Evolutionary conservation across 83 land plant genomes (phyloP).

Genomic region (Larix sibirica): DNA sequence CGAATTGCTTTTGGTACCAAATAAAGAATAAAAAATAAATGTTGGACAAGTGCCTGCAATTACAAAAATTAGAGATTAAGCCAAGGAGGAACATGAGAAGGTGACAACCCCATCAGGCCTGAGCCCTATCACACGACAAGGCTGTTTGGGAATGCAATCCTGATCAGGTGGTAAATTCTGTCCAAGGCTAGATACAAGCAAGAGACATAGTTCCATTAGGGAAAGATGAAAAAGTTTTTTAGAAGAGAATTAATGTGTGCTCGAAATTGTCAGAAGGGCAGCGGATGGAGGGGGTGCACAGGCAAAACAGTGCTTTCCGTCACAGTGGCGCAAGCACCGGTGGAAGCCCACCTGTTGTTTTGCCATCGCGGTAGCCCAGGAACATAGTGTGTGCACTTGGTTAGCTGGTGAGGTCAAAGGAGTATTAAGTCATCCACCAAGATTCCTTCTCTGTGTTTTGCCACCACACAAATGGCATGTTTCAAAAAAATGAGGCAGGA

Average conservation of each 20-base stretch:
- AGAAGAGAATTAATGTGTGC: not conserved
- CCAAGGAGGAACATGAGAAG: slow-evolving; percentile 19
- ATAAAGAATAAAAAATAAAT: too few relatives aligned
- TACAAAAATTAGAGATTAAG: too few relatives aligned
- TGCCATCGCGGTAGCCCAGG: not conserved
- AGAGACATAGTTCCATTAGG: not conserved
- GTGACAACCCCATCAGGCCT: slow-evolving; percentile 21
- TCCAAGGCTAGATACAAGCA: slow-evolving; percentile 17
- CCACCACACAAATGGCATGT: too few relatives aligned
- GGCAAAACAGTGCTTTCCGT: not conserved
- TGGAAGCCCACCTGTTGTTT: not conserved
- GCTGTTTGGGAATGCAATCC: slow-evolving; percentile 36
- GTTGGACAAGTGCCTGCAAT: too few relatives aligned
- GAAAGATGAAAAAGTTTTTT: not conserved
- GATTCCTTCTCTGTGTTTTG: too few relatives aligned
- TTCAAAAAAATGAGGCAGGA: too few relatives aligned
- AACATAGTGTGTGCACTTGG: not conserved
- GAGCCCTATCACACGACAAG: slow-evolving; percentile 1
- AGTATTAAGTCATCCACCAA: too few relatives aligned
- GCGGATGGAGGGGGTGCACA: not conserved
- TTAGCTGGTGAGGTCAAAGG: too few relatives aligned
- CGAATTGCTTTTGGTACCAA: too few relatives aligned
- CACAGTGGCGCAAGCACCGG: not conserved
- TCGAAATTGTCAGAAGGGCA: not conserved
- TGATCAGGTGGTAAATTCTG: slow-evolving; percentile 26